These are phyloP conservation scores for Diddensiella transvaalensis DNA, from an alignment of 805 yeast genomes.

Conservation along the genomic window DNA sequence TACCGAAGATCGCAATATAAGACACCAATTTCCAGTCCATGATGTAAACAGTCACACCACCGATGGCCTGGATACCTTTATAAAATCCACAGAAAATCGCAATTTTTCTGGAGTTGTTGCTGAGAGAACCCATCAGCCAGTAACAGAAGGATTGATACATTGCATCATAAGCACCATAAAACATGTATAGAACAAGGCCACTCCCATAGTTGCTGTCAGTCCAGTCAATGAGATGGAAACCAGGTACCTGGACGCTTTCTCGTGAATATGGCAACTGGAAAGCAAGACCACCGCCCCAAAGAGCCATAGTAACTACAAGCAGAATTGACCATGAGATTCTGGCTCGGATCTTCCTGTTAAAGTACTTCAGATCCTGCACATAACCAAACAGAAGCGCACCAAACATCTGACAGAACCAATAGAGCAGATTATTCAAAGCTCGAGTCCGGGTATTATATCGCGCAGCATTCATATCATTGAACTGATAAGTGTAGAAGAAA, in stretches of 20 bases:
- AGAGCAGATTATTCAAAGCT: conserved; percentile 56
- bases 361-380: conserved; percentile 43
- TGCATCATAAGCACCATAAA: conserved; percentile 59
- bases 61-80: conserved; percentile 62
- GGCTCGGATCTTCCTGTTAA: conserved; percentile 46
- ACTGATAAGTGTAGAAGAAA: conserved; percentile 66
- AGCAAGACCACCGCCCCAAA: conserved; percentile 59
- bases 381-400: conserved; percentile 52
- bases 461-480: conserved; percentile 53
- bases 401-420: conserved; percentile 58
- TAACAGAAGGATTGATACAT: conserved; percentile 55
- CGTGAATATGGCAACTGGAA: conserved; percentile 45
- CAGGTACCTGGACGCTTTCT: conserved; percentile 30
- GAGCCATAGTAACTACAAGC: conserved; percentile 40
- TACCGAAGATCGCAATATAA: conserved; percentile 44
- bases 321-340: conserved; percentile 40
- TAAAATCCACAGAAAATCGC: conserved; percentile 59
- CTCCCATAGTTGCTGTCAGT: conserved; percentile 48
- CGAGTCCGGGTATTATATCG: conserved; percentile 57
- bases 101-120: conserved; percentile 53
- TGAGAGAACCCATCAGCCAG: conserved; percentile 57
- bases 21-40: conserved; percentile 42
- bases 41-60: conserved; percentile 60
- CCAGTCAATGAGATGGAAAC: conserved; percentile 42
- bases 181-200: conserved; percentile 58